A percentile compares a stretch with the other conserved stretches of the same genome.
Conservation (phyloP, 164 flowering plant species). For the Piper longum region DNA sequence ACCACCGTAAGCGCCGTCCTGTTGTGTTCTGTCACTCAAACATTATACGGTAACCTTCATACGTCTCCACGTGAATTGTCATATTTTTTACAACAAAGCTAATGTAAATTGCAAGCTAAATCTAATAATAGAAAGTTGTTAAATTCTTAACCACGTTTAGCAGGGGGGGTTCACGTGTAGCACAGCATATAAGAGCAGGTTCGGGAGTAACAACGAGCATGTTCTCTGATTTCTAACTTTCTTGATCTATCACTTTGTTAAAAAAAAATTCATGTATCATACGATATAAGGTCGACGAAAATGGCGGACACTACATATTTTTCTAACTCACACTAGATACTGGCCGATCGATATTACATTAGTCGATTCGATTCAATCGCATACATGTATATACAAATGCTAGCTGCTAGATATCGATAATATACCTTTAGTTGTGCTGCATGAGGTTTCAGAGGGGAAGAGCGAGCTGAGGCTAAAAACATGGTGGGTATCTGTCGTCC, state of each 20-base stretch:
- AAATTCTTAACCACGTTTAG: neutral
- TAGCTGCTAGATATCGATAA: neutral
- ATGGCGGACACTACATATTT: too few relatives aligned
- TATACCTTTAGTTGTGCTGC: neutral
- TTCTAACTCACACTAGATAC: too few relatives aligned
- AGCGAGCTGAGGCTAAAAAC: neutral
- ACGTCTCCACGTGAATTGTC: neutral
- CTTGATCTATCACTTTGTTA: neutral
- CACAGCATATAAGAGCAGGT: neutral
- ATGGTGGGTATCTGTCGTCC: neutral
- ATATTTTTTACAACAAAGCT: neutral
- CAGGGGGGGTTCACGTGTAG: neutral
- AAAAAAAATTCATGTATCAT: too few relatives aligned
- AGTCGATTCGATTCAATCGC: too few relatives aligned
- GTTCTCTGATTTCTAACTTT: neutral
- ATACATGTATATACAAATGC: too few relatives aligned
- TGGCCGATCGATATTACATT: too few relatives aligned
- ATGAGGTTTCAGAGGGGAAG: neutral
- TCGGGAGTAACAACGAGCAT: too few relatives aligned
- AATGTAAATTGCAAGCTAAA: neutral
- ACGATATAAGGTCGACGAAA: too few relatives aligned
- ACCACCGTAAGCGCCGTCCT: constrained; percentile 12
- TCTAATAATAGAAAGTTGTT: neutral
- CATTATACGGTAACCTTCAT: too few relatives aligned
- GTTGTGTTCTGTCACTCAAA: neutral